phyloP scores from a whole-genome alignment of 371 early-diverging fungal genomes.

The Zancudomyces culisetae region DNA sequence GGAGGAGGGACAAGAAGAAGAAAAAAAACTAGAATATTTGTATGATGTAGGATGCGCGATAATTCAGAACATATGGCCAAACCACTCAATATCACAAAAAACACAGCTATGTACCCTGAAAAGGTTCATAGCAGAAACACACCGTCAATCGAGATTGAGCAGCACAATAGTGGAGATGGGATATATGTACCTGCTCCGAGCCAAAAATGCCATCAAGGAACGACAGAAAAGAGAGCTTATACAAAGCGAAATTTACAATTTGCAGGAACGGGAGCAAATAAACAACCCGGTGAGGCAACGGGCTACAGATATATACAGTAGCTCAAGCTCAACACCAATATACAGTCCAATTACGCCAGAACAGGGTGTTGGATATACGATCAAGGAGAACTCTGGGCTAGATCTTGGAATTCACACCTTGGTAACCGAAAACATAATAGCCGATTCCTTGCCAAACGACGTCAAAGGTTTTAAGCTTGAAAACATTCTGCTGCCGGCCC shows the following conservation, averaged over 20 bases:
- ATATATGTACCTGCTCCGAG: constrained; percentile 19
- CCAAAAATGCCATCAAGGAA: constrained; percentile 16
- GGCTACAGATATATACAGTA: too few species aligned
- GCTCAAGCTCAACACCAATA: constrained; percentile 1
- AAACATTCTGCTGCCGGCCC: too few species aligned
- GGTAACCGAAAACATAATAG: too few species aligned
- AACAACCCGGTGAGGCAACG: too few species aligned
- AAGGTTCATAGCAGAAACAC: constrained; percentile 21
- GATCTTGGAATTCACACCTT: too few species aligned
- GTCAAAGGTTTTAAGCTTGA: too few species aligned
- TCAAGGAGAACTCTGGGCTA: too few species aligned
- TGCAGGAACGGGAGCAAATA: not conserved
- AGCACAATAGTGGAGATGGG: constrained; percentile 15
- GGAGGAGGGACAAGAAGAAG: not conserved
- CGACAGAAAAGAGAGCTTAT: constrained; percentile 10
- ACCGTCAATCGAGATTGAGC: constrained; percentile 18
- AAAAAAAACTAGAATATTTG: not conserved
- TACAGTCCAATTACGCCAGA: not conserved
- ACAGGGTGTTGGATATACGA: too few species aligned
- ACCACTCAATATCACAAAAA: constrained; percentile 21
- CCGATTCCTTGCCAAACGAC: too few species aligned
- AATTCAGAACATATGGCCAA: constrained; percentile 25
- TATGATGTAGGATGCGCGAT: constrained; percentile 22
- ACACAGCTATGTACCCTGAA: constrained; percentile 23
- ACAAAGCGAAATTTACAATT: constrained; percentile 4